These are phyloP conservation scores for Cryomyces minteri DNA, from an alignment of 495 filamentous ascomycete genomes.

Conservation along the genomic window DNA sequence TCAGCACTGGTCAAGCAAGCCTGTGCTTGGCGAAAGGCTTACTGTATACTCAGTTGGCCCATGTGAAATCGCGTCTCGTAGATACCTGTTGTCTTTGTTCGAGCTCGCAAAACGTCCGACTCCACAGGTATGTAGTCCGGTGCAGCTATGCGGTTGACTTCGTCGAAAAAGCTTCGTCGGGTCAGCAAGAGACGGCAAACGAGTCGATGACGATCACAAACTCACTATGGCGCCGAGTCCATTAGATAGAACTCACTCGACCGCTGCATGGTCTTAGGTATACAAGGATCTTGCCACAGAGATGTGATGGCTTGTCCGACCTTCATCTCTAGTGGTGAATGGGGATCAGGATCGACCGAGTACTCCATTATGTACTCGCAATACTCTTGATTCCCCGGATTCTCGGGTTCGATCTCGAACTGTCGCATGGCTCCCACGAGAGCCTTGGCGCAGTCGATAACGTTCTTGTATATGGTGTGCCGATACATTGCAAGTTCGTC, in stretches of 20 bases:
- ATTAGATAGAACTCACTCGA: constrained; percentile 98
- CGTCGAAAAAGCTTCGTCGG: constrained; percentile 70
- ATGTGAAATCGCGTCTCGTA: constrained; percentile 97
- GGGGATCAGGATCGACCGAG: constrained; percentile 74
- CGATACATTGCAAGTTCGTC: constrained; percentile 88
- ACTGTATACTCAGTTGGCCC: constrained; percentile 98
- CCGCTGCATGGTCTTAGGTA: constrained; percentile 71
- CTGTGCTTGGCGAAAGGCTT: constrained; percentile 19
- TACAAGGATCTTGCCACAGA: constrained; percentile 79
- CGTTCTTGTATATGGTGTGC: constrained; percentile 92
- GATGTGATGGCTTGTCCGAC: constrained; percentile 69
- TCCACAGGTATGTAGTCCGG: constrained; percentile 79
- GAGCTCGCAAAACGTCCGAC: constrained; percentile 78
- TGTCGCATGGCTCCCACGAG: constrained; percentile 77
- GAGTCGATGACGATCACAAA: constrained; percentile 1
- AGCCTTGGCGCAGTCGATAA: constrained; percentile 87
- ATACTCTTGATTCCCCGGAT: constrained; percentile 51
- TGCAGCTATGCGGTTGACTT: constrained; percentile 69
- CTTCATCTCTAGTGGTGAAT: constrained; percentile 55
- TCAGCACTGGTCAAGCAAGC: neutral
- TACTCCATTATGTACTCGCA: constrained; percentile 73
- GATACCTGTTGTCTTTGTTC: constrained; percentile 99
- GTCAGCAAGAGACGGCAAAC: constrained; percentile 9
- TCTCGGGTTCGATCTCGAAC: constrained; percentile 60
- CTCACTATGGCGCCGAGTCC: constrained; percentile 98